These are phyloP conservation scores for Bonia amplexicaulis DNA, from an alignment of 176 grass and related monocot genomes.

Conservation along the genomic window DNA sequence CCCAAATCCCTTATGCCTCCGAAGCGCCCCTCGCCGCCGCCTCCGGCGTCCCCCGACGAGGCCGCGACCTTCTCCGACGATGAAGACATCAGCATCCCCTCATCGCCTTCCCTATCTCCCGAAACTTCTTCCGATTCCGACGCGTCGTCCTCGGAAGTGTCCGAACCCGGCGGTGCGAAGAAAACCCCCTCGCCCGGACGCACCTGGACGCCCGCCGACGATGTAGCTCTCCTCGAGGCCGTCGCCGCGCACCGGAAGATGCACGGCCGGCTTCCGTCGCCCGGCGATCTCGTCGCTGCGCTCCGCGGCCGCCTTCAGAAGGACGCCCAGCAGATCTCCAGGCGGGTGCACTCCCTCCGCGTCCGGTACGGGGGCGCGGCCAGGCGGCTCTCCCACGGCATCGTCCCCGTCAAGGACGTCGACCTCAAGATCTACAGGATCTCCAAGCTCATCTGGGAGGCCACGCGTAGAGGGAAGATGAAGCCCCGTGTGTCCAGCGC, in stretches of 20 bases:
- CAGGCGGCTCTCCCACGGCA: neutral
- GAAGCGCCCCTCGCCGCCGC: neutral
- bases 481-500: too few species aligned
- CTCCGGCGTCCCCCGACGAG: neutral
- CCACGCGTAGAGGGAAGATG: too few species aligned
- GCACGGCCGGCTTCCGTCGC: neutral
- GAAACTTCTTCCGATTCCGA: neutral
- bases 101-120: neutral
- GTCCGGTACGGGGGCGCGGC: neutral
- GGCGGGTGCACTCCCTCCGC: neutral
- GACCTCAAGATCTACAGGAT: constrained; percentile 4
- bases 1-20: neutral
- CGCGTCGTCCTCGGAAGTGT: neutral
- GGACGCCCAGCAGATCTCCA: neutral
- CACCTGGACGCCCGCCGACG: neutral
- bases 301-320: neutral
- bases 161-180: neutral
- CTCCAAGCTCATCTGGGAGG: neutral
- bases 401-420: constrained; percentile 7
- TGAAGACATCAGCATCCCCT: neutral
- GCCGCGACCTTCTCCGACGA: neutral
- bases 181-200: neutral
- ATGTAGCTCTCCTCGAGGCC: neutral
- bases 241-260: neutral
- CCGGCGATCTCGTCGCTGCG: neutral